A percentile compares a stretch with the other conserved stretches of the same genome.
phyloP scores from a whole-genome alignment of 768 basidiomycete species.

The Favolaschia claudopus region DNA sequence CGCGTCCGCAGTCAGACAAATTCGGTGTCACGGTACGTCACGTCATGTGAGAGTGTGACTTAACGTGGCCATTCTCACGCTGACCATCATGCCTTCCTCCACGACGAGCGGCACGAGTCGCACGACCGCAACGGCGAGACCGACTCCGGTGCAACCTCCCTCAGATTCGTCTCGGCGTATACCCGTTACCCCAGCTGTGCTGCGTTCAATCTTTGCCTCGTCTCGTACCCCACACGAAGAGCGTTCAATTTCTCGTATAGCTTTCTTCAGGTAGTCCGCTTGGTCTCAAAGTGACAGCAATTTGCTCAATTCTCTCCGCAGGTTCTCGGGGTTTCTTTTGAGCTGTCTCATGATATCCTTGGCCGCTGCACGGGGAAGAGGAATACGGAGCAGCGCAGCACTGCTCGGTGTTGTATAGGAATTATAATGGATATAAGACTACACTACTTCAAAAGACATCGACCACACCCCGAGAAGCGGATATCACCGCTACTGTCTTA shows the following conservation, averaged over 20 bases:
- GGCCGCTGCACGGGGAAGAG: slow-evolving; percentile 73
- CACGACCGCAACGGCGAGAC: slow-evolving; percentile 51
- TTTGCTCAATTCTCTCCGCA: slow-evolving; percentile 34
- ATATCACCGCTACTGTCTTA: slow-evolving; percentile 65
- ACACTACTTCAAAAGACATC: slow-evolving; percentile 55
- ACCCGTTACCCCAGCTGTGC: slow-evolving; percentile 82
- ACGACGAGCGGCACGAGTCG: slow-evolving; percentile 65
- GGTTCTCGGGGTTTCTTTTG: slow-evolving; percentile 83
- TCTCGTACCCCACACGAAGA: slow-evolving; percentile 85
- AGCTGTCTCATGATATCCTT: slow-evolving; percentile 85
- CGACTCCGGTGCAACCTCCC: slow-evolving; percentile 48
- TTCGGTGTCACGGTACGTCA: too few species aligned
- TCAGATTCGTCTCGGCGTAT: slow-evolving; percentile 65
- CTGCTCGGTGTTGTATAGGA: slow-evolving; percentile 69
- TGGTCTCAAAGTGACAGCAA: too few species aligned
- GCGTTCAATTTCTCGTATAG: slow-evolving; percentile 82
- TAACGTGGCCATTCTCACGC: too few species aligned
- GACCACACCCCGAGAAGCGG: slow-evolving; percentile 55
- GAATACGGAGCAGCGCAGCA: slow-evolving; percentile 69
- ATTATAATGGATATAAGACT: slow-evolving; percentile 2
- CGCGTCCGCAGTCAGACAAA: too few species aligned
- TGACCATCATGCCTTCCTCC: slow-evolving; percentile 53
- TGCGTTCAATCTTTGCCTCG: slow-evolving; percentile 87
- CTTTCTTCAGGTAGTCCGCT: slow-evolving; percentile 92
- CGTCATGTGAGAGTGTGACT: too few species aligned